Base-by-base conservation (phyloP, 2,329 filamentous ascomycete genomes). In the Aspergillus sp. region DNA sequence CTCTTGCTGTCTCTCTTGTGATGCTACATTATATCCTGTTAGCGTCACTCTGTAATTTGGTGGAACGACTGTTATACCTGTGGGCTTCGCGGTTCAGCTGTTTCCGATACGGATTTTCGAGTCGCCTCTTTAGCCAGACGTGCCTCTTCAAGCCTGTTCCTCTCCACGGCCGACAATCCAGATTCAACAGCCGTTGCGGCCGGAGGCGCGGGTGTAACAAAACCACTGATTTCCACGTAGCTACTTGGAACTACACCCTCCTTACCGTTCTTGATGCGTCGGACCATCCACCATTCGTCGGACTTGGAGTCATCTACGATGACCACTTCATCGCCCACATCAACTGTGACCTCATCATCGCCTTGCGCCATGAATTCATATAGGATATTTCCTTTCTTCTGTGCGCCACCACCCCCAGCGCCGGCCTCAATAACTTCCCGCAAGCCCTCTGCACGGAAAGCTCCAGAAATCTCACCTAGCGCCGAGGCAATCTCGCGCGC, bases 281-380 rank as follows among this genome's bases (percentile, higher is more conserved):
- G 86, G 37, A 99, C 91, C 80, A 95, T 92, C 93, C 95, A 98
- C 95, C 95, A 99, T 72, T 99, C 95, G 58, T 97, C 92, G 62
- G 93, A 97, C 76, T 93, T 95, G 35, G 82, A 86, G 69, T 97
- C 92, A 70, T 99, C 93, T 56, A 98, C 74, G 54, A 99, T 81
- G 44, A 96, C 79, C 41, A 99, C 93, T 70, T 99, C 93, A 70
- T 99, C 95, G 41, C 90, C 95, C 21, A 89, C 84, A 24, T 85
- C 87, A 47, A 99, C 95, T 0, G 91, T 96, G 48, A 99, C 93
- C 75, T 99, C 95, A 68, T 99, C 95, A 7, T 96, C 90, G 37
- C 93, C 93, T 73, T 98, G 93, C 0, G 95, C 95, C 86, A 91
- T 90, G 73, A 99, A 99, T 70, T 98, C 93, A 72, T 97, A 98